phyloP scores from a whole-genome alignment of 441 rosid species.

The Metrosideros polymorpha region DNA sequence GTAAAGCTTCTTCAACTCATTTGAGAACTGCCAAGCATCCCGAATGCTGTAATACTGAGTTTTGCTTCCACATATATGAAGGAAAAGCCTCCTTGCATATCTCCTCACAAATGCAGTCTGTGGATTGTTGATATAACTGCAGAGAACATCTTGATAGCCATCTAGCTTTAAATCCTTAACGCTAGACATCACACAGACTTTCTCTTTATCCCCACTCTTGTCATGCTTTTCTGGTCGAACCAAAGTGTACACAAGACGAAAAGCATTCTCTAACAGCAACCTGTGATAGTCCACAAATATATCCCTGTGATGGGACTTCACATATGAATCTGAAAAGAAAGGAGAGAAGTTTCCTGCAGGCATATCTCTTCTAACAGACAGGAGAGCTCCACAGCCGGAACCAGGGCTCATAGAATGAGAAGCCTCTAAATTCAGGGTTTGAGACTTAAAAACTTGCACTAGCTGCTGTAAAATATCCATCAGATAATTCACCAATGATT shows the following conservation, averaged over 20 bases:
- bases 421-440: conserved; percentile 47
- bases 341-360: conserved; percentile 98
- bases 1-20: conserved; percentile 79
- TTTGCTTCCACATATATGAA: conserved; percentile 98
- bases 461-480: conserved; percentile 99
- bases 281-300: conserved; percentile 92
- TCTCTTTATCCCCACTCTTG: conserved; percentile 91
- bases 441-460: conserved; percentile 84
- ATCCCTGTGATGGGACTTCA: conserved; percentile 88
- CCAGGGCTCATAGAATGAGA: conserved; percentile 62
- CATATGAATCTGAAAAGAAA: conserved; percentile 98
- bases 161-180: conserved; percentile 94
- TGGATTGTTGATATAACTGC: conserved; percentile 98
- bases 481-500: conserved; percentile 84
- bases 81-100: conserved; percentile 97
- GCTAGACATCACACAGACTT: conserved; percentile 49
- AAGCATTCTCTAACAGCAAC: conserved; percentile 90
- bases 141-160: conserved; percentile 96
- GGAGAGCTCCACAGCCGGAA: conserved; percentile 96
- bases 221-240: conserved; percentile 99
- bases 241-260: conserved; percentile 86
- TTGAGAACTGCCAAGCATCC: conserved; percentile 98
- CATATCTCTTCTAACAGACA: conserved; percentile 87
- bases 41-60: conserved; percentile 96
- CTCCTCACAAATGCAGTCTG: conserved; percentile 95